Evolutionary conservation across 208 protist genomes (phyloP).

Genomic region (Phytomonas francai): DNA sequence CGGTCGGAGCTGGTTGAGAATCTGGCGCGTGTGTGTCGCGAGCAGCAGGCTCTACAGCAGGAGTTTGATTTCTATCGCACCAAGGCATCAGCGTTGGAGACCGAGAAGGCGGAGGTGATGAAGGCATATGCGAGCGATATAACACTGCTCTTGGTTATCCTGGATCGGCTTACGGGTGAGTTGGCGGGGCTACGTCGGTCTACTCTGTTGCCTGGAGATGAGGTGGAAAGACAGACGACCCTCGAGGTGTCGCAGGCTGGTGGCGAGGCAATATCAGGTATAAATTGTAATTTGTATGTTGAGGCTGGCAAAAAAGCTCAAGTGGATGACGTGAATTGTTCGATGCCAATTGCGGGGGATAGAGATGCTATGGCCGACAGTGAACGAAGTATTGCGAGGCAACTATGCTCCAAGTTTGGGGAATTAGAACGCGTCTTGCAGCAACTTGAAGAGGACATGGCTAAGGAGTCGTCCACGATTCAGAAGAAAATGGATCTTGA

Average conservation of each 20-base stretch:
- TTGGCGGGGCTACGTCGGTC: background rate
- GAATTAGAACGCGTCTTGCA: background rate
- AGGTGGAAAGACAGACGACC: background rate
- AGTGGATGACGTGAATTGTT: background rate
- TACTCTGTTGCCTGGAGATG: background rate
- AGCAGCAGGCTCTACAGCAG: slow-evolving; percentile 8
- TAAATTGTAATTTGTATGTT: background rate
- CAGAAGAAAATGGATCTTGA: background rate
- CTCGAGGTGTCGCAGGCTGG: background rate
- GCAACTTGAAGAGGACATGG: background rate
- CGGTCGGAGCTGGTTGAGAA: slow-evolving; percentile 20
- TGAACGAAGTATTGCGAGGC: background rate
- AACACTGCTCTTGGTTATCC: background rate
- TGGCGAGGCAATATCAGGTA: background rate
- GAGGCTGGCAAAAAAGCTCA: background rate
- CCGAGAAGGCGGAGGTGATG: slow-evolving; percentile 12
- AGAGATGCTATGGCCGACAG: background rate
- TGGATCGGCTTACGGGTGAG: background rate
- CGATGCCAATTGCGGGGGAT: background rate
- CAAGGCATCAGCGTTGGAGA: slow-evolving; percentile 10
- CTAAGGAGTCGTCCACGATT: background rate
- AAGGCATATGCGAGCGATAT: slow-evolving; percentile 19
- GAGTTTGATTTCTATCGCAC: slow-evolving; percentile 21
- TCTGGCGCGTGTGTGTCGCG: slow-evolving; percentile 15
- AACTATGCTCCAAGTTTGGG: background rate